Evolutionary conservation across 139 green algal species (phyloP).

Genomic region (Pleodorina starrii): DNA sequence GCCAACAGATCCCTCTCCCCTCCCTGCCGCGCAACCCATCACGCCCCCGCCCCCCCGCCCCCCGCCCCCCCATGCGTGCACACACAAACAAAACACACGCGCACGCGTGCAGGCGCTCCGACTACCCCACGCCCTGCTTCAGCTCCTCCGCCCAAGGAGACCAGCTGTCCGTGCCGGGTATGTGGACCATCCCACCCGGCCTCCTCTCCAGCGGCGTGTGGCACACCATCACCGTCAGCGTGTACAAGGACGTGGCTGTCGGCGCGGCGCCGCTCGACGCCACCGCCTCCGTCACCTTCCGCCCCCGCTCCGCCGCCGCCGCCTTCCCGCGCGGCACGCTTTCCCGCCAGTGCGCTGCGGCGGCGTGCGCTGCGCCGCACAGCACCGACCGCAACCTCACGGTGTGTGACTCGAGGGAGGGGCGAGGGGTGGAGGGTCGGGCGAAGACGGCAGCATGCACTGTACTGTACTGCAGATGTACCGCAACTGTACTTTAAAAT

Average conservation of each 20-base stretch:
- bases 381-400: conserved; percentile 9
- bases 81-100: no score
- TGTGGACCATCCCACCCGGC: conserved; percentile 4
- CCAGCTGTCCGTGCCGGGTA: not conserved
- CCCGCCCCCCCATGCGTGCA: no score
- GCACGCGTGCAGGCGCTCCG: conserved; percentile 20
- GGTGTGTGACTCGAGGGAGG: no score
- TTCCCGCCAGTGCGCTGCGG: not conserved
- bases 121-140: conserved; percentile 48
- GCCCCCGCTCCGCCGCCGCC: not conserved
- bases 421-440: no score
- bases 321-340: conserved; percentile 21
- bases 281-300: not conserved
- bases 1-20: no score
- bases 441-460: no score
- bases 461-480: no score
- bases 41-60: no score
- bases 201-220: not conserved
- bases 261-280: not conserved
- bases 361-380: conserved; percentile 13
- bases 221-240: conserved; percentile 31
- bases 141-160: not conserved
- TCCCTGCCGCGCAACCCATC: no score
- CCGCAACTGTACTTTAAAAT: no score
- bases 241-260: not conserved